Evolutionary conservation across 73 alveolate genomes (phyloP), one percentile per base, ranked within the genome.

Genomic region (Paramecium tetraurelia): DNA sequence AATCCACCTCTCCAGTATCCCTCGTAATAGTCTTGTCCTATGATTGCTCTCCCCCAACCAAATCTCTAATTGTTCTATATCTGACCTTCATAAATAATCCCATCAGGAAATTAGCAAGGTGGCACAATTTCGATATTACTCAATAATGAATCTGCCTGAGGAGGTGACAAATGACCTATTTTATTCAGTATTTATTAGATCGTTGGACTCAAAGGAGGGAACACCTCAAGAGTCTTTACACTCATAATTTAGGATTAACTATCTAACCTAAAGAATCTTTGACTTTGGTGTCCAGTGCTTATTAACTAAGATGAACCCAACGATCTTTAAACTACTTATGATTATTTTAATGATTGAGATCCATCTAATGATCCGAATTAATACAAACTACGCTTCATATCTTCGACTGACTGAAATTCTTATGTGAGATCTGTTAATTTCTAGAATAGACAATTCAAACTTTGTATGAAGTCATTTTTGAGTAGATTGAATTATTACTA

Each of bases 1-100:
- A 70, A 35, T 58, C 75, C 84, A 16, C 63, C 92, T 89, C 87
- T 68, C 94, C 96, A 85, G 68, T 57, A 72, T 35, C 96, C 96
- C 38, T 93, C 94, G 43, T 75, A 86, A 58, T 93, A 72, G 5
- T 89, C 89, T 31, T 33, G 21, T 44, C 75, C 84, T 27, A 77
- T 44, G 5, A 89, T 20, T 21, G 87, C 87, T 89, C 94, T 89
- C 12, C 94, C 94, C 94, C 71, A 70, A 12, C 94, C 94, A 46
- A 40, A 71, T 46, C 92, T 77, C 40, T 70, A 43, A 89, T 89
- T 83, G 35, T 89, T 83, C 68, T 71, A 29, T 58, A 93, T 58
- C 44, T 59, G 43, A 16, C 96, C 96, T 36, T 93, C 92, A 41
- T 75, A 86, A 14, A 85, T 35, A 33, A 83, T 83, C 21, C 94